phyloP scores from a whole-genome alignment of 108 stramenopile genomes.

The Epipyxis sp. region DNA sequence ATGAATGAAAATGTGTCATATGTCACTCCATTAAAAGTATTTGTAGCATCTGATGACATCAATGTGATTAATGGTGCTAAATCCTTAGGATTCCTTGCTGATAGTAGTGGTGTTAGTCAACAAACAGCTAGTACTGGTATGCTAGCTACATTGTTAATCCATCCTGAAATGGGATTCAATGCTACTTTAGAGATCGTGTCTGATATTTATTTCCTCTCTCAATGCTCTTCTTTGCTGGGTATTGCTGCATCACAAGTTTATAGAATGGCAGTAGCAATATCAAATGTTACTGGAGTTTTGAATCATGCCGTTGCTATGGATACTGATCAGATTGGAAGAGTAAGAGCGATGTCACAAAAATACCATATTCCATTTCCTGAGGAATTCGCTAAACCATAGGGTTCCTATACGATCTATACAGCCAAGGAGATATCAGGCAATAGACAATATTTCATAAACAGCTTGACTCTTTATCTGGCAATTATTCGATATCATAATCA shows the following conservation, averaged over 20 bases:
- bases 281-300: background rate
- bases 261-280: constrained; percentile 10
- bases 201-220: background rate
- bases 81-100: background rate
- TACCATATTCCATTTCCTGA: constrained; percentile 1
- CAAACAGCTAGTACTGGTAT: background rate
- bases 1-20: background rate
- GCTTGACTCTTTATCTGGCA: too few relatives aligned
- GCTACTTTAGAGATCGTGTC: constrained; percentile 12
- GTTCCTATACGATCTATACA: too few relatives aligned
- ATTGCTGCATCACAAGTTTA: constrained; percentile 1
- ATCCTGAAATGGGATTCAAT: constrained; percentile 3
- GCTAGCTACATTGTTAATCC: background rate
- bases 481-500: too few relatives aligned
- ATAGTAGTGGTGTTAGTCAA: background rate
- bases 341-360: background rate
- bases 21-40: background rate
- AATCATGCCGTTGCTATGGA: background rate
- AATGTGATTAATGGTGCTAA: background rate
- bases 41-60: background rate
- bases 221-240: background rate
- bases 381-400: too few relatives aligned
- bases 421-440: too few relatives aligned
- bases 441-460: too few relatives aligned
- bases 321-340: background rate